phyloP scores from a whole-genome alignment of 176 grass and related monocot species.

The Eleusine indica region DNA sequence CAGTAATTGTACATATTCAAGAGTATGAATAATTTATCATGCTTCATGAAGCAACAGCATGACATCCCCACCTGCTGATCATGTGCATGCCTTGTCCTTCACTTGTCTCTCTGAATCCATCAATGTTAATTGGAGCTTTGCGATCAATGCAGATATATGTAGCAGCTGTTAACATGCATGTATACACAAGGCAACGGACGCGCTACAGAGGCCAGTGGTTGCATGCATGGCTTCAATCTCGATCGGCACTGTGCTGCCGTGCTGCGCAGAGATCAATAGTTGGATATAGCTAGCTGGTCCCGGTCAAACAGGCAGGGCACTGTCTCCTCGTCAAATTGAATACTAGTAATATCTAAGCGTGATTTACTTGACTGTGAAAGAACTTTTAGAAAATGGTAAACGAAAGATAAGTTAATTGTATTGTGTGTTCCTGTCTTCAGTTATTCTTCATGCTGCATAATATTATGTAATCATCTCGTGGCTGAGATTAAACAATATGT shows the following conservation, averaged over 20 bases:
- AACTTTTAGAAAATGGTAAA: background rate
- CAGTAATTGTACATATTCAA: too few species aligned
- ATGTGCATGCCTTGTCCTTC: background rate
- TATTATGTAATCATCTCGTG: too few species aligned
- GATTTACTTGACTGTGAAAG: background rate
- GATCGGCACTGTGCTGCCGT: background rate
- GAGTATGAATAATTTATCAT: background rate
- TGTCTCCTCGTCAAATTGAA: conserved; percentile 2
- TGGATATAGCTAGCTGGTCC: background rate
- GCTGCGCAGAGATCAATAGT: background rate
- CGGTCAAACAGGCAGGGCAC: background rate
- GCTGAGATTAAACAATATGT: too few species aligned
- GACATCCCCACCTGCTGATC: background rate
- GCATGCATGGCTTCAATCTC: conserved; percentile 6
- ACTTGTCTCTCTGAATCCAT: background rate
- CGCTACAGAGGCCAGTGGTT: background rate
- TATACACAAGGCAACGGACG: background rate
- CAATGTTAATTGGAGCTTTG: conserved; percentile 12
- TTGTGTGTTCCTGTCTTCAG: too few species aligned
- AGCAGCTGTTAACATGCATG: background rate
- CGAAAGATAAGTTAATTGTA: background rate
- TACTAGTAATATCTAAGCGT: background rate
- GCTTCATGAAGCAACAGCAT: conserved; percentile 1
- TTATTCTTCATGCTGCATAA: too few species aligned
- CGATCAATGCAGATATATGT: background rate